Percentiles rank a stretch among this genome's conserved stretches.
phyloP scores from a whole-genome alignment of 805 yeast genomes.

The Kodamaea kaohsiungensis region DNA sequence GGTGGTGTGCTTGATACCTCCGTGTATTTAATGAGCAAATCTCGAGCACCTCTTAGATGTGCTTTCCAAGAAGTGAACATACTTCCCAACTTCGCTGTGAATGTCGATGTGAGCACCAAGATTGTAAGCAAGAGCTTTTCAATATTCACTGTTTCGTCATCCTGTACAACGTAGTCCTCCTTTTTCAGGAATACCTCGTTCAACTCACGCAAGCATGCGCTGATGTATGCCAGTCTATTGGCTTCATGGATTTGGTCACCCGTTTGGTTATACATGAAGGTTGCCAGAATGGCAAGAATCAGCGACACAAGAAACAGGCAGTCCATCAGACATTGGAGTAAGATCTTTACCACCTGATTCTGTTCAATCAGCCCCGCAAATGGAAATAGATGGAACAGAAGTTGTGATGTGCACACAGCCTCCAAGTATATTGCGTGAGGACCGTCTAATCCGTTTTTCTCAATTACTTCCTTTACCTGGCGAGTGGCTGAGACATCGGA shows the following conservation, averaged over 20 bases:
- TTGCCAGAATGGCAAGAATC: constrained; percentile 26
- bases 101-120: constrained; percentile 23
- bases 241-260: constrained; percentile 22
- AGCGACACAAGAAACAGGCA: constrained; percentile 25
- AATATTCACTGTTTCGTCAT: constrained; percentile 16
- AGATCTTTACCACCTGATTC: constrained; percentile 33
- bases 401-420: constrained; percentile 27
- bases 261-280: constrained; percentile 26
- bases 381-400: constrained; percentile 37
- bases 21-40: constrained; percentile 22
- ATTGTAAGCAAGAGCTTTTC: constrained; percentile 28
- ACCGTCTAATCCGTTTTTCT: constrained; percentile 24
- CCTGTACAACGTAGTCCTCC: constrained; percentile 11
- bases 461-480: constrained; percentile 15
- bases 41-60: constrained; percentile 27
- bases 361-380: constrained; percentile 36
- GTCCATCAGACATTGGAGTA: constrained; percentile 21
- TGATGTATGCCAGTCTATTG: constrained; percentile 20
- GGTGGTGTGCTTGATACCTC: constrained; percentile 13
- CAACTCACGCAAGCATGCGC: constrained; percentile 21
- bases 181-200: constrained; percentile 20
- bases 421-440: constrained; percentile 36
- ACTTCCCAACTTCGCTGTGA: constrained; percentile 21
- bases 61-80: constrained; percentile 23
- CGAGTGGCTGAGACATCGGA: not conserved